phyloP scores from a whole-genome alignment of 352 stramenopile genomes.

The Phytophthora multivora region DNA sequence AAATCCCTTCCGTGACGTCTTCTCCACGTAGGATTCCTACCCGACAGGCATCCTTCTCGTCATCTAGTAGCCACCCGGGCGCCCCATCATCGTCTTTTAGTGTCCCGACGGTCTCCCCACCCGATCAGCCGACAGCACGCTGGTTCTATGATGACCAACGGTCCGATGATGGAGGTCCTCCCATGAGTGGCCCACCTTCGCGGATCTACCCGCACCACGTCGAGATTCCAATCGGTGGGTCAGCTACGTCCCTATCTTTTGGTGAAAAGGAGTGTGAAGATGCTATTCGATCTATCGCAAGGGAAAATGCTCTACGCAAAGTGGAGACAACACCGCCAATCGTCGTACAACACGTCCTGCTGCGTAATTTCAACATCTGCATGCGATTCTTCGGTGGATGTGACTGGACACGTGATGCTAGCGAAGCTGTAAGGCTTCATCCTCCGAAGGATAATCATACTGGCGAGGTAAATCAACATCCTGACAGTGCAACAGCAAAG shows the following conservation, averaged over 20 bases:
- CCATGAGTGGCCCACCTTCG: constrained; percentile 57
- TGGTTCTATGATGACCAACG: constrained; percentile 80
- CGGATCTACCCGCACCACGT: constrained; percentile 88
- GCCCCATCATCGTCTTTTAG: constrained; percentile 48
- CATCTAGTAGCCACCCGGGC: constrained; percentile 52
- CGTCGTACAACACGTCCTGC: constrained; percentile 79
- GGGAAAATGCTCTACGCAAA: constrained; percentile 62
- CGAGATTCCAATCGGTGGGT: constrained; percentile 84
- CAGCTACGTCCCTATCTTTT: constrained; percentile 84
- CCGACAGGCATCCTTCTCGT: constrained; percentile 62
- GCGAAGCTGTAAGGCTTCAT: constrained; percentile 42
- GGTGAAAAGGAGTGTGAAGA: constrained; percentile 83
- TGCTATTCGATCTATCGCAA: constrained; percentile 71
- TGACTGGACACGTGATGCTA: constrained; percentile 73
- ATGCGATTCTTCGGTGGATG: constrained; percentile 89
- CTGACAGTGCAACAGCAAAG: constrained; percentile 21
- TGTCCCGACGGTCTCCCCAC: constrained; percentile 53
- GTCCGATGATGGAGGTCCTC: constrained; percentile 34
- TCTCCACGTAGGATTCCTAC: constrained; percentile 50
- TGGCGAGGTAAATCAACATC: constrained; percentile 7
- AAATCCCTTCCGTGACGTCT: constrained; percentile 35
- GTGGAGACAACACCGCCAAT: constrained; percentile 51
- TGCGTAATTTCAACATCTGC: constrained; percentile 89
- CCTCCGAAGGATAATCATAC: constrained; percentile 6
- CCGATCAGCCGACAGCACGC: constrained; percentile 72